Base-by-base conservation (phyloP, 345 rosid species). In the Moricandia moricandioides region DNA sequence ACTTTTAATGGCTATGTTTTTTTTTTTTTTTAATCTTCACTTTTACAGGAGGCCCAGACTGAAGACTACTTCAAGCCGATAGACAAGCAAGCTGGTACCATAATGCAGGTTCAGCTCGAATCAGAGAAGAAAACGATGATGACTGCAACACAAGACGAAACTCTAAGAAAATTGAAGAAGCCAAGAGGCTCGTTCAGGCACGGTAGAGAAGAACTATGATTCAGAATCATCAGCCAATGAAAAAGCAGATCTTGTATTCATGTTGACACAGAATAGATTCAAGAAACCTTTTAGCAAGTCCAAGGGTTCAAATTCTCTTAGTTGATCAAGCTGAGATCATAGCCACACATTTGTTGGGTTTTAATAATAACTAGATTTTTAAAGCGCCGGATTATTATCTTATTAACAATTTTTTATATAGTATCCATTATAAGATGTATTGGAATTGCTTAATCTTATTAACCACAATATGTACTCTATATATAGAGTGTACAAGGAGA, bases 11-110 rank as follows among this genome's bases (percentile, higher is more conserved):
- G n/a, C n/a, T n/a, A n/a, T n/a, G n/a, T n/a, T n/a, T n/a, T n/a
- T n/a, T n/a, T n/a, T n/a, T n/a, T n/a, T n/a, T n/a, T n/a, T n/a
- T n/a, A n/a, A n/a, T n/a, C n/a, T n/a, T n/a, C n/a, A n/a, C n/a
- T n/a, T n/a, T n/a, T n/a, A n/a, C 89, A 90, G 97, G 97, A 92
- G 74, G 88, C 88, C 75, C 85, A 88, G 70, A 87, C 88, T 74
- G 91, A 90, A 21, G 89, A 92, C 29, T 88, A 85, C 82, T 89
- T 95, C 76, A 85, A 83, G 75, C 97, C 99, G 17, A 69, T 92
- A 60, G 96, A 92, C 84, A 87, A 86, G 84, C 83, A 90, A 67
- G 97, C 89, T 26, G 86, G 88, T 85, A 74, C 70, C n/a, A 55
- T 95, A 81, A 84, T 92, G 93, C 87, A 92, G 78, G 79, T 72